Conservation (phyloP, 352 stramenopile species). For the Phytopythium ostracodes region DNA sequence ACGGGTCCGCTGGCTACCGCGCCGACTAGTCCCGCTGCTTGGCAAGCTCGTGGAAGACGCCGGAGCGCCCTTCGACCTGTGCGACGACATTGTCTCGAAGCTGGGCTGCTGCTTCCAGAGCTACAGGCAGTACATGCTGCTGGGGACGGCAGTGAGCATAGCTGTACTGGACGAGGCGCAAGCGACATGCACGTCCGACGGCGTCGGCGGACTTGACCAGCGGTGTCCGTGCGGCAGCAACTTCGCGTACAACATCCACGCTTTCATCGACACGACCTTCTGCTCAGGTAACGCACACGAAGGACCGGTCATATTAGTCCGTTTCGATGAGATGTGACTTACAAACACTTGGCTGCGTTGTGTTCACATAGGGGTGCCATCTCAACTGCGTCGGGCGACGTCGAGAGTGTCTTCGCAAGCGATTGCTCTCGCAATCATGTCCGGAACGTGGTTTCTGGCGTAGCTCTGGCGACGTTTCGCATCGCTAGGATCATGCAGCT, state of each 20-base stretch:
- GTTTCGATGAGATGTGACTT: background rate
- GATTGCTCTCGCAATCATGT: background rate
- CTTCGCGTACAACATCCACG: slow-evolving; percentile 55
- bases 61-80: slow-evolving; percentile 53
- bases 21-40: slow-evolving; percentile 46
- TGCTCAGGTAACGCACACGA: slow-evolving; percentile 30
- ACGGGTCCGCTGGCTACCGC: background rate
- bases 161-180: slow-evolving; percentile 43
- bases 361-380: background rate
- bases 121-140: slow-evolving; percentile 70
- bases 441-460: background rate
- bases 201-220: slow-evolving; percentile 32
- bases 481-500: too few species aligned
- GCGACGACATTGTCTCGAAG: slow-evolving; percentile 60
- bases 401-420: background rate
- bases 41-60: slow-evolving; percentile 43
- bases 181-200: slow-evolving; percentile 37
- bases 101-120: slow-evolving; percentile 83
- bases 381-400: background rate
- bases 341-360: background rate
- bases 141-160: slow-evolving; percentile 50
- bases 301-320: background rate
- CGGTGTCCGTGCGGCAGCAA: slow-evolving; percentile 42
- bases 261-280: slow-evolving; percentile 47
- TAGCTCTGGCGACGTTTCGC: too few species aligned